A percentile compares a stretch with the other conserved stretches of the same genome.
Evolutionary conservation across 352 stramenopile species (phyloP).

Genomic region (Phytophthora cactorum): DNA sequence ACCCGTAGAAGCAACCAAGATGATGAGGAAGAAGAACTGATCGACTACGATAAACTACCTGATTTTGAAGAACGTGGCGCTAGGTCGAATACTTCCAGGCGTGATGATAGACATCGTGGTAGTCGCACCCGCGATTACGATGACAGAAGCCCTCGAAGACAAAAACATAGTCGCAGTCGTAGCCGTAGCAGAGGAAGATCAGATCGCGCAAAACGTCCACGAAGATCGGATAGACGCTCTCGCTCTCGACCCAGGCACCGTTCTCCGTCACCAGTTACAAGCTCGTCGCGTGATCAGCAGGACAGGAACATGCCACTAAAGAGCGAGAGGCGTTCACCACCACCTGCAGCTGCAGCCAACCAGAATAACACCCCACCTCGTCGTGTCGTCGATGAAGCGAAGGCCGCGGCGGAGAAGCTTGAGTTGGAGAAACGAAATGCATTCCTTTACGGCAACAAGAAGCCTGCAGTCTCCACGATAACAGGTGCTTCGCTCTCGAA

Average conservation of each 20-base stretch:
- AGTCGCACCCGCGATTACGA: slow-evolving; percentile 13
- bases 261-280: slow-evolving; percentile 24
- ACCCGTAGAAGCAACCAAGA: slow-evolving; percentile 21
- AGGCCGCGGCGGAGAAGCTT: slow-evolving; percentile 40
- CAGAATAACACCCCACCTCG: slow-evolving; percentile 4
- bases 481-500: slow-evolving; percentile 1
- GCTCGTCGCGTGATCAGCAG: slow-evolving; percentile 1
- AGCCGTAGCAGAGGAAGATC: slow-evolving; percentile 39
- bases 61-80: slow-evolving; percentile 64
- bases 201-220: slow-evolving; percentile 20
- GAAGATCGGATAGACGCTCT: slow-evolving; percentile 27
- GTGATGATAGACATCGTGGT: slow-evolving; percentile 19
- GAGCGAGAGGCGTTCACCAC: not conserved
- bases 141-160: slow-evolving; percentile 14
- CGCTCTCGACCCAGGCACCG: slow-evolving; percentile 34
- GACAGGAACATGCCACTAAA: slow-evolving; percentile 4
- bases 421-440: slow-evolving; percentile 57
- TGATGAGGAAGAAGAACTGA: slow-evolving; percentile 64
- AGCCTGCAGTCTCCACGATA: not conserved
- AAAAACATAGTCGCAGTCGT: slow-evolving; percentile 22
- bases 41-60: slow-evolving; percentile 83
- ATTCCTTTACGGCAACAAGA: slow-evolving; percentile 65
- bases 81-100: slow-evolving; percentile 25
- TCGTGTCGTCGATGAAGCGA: slow-evolving; percentile 34
- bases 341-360: slow-evolving; percentile 11